phyloP scores from a whole-genome alignment of 1,284 basidiomycete species.

The Fomitopsis palustris region DNA sequence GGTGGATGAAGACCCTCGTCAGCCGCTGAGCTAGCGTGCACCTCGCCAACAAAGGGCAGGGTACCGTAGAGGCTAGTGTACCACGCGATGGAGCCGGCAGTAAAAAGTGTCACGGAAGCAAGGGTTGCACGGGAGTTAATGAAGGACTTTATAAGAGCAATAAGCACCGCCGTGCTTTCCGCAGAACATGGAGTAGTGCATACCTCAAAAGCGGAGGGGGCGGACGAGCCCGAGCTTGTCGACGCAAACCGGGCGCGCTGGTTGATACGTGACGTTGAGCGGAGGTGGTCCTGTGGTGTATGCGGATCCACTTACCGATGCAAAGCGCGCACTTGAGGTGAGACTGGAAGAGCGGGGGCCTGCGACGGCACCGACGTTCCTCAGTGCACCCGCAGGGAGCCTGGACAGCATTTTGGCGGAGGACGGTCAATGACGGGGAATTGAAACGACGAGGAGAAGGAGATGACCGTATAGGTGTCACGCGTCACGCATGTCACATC shows the following conservation, averaged over 20 bases:
- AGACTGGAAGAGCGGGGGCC: conserved; percentile 36
- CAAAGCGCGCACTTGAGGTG: conserved; percentile 38
- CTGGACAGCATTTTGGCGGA: conserved; percentile 69
- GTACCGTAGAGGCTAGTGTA: conserved; percentile 94
- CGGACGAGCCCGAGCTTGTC: conserved; percentile 38
- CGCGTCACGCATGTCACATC: conserved; percentile 10
- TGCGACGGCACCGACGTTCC: conserved; percentile 40
- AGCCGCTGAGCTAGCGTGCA: conserved; percentile 84
- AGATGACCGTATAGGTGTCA: conserved; percentile 23
- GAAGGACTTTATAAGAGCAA: conserved; percentile 33
- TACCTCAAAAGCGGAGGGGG: conserved; percentile 62
- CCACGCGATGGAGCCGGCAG: conserved; percentile 91
- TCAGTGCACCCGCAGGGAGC: conserved; percentile 67
- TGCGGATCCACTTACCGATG: conserved; percentile 37
- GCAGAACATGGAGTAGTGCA: conserved; percentile 9
- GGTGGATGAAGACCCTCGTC: conserved; percentile 95
- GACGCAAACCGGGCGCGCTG: conserved; percentile 69
- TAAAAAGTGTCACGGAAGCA: conserved; percentile 73
- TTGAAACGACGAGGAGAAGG: conserved; percentile 30
- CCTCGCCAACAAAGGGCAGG: conserved; percentile 83
- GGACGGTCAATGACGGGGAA: conserved; percentile 29
- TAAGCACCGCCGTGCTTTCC: not conserved
- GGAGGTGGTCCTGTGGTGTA: not conserved
- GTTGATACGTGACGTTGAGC: conserved; percentile 18
- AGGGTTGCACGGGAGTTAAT: conserved; percentile 78